Evolutionary conservation across 192 early-diverging fungal species (phyloP).

Genomic region (Coemansia sp.): DNA sequence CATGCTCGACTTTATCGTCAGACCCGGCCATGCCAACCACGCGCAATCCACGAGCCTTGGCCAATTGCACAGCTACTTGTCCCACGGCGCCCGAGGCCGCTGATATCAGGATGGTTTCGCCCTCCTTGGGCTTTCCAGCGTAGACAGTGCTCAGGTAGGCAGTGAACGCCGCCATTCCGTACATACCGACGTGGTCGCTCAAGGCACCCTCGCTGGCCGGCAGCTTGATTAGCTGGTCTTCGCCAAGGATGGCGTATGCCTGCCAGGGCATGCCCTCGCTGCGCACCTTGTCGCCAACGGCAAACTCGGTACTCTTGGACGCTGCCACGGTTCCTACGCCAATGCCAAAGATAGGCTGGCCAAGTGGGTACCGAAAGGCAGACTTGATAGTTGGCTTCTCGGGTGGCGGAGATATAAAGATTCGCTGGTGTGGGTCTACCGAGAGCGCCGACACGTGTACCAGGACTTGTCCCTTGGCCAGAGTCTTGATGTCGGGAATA

Average conservation of each 20-base stretch:
- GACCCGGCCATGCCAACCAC: slow-evolving; percentile 83
- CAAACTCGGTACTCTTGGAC: slow-evolving; percentile 59
- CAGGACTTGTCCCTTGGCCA: slow-evolving; percentile 36
- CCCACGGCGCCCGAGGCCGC: slow-evolving; percentile 83
- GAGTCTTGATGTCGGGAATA: slow-evolving; percentile 3
- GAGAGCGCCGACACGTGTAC: slow-evolving; percentile 67
- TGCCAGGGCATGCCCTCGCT: slow-evolving; percentile 59
- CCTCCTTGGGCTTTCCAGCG: slow-evolving; percentile 69
- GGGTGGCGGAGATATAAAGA: slow-evolving; percentile 58
- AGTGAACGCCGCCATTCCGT: slow-evolving; percentile 82
- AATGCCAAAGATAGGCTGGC: slow-evolving; percentile 61
- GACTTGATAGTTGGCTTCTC: slow-evolving; percentile 54
- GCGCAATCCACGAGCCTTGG: slow-evolving; percentile 68
- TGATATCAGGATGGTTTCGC: slow-evolving; percentile 81
- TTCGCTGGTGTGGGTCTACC: slow-evolving; percentile 74
- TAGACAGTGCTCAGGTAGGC: slow-evolving; percentile 67
- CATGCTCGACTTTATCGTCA: slow-evolving; percentile 77
- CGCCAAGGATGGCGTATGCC: slow-evolving; percentile 54
- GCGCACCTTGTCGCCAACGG: slow-evolving; percentile 64
- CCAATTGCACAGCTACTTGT: slow-evolving; percentile 79
- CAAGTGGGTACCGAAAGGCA: slow-evolving; percentile 46
- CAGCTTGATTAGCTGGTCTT: slow-evolving; percentile 16
- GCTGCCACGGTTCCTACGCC: slow-evolving; percentile 66
- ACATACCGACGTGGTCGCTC: slow-evolving; percentile 59
- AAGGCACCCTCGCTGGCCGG: slow-evolving; percentile 51